Conservation (phyloP, 2,329 filamentous ascomycete species). For the Xylariaceae sp. region DNA sequence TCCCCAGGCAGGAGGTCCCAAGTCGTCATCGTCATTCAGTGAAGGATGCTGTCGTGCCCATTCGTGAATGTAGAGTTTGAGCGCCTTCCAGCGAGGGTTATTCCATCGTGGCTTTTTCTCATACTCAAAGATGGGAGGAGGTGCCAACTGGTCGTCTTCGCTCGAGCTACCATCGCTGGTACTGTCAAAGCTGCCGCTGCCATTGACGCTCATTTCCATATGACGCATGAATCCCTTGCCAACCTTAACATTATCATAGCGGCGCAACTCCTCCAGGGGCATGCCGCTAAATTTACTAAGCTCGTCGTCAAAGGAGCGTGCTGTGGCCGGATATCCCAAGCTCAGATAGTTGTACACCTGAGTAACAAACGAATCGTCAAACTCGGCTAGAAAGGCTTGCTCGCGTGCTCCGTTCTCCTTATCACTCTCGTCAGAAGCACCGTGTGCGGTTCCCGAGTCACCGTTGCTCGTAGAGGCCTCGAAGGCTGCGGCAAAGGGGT, state of each 20-base stretch:
- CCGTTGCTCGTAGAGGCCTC: conserved; percentile 36
- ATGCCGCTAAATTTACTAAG: conserved; percentile 75
- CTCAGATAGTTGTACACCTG: conserved; percentile 98
- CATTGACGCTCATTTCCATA: conserved; percentile 36
- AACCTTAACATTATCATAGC: conserved; percentile 55
- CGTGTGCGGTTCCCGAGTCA: conserved; percentile 24
- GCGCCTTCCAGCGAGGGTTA: conserved; percentile 69
- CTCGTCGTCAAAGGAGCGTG: conserved; percentile 77
- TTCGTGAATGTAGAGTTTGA: conserved; percentile 77
- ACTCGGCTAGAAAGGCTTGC: conserved; percentile 59
- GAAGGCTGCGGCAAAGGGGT: conserved; percentile 41
- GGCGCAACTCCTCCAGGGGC: conserved; percentile 60
- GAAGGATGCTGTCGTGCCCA: conserved; percentile 85
- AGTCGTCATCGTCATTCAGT: conserved; percentile 57
- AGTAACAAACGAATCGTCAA: conserved; percentile 78
- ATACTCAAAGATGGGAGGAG: conserved; percentile 36
- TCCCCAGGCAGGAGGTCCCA: conserved; percentile 61
- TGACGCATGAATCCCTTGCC: conserved; percentile 69
- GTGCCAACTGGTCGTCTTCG: conserved; percentile 27
- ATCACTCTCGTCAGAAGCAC: conserved; percentile 36
- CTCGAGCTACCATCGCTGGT: conserved; percentile 24
- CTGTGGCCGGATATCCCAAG: conserved; percentile 82
- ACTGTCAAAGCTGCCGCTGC: conserved; percentile 13
- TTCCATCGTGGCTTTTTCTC: conserved; percentile 43
- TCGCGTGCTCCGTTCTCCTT: conserved; percentile 47